phyloP scores from a whole-genome alignment of 2,329 filamentous ascomycete species.

The Exophiala alcalophila region DNA sequence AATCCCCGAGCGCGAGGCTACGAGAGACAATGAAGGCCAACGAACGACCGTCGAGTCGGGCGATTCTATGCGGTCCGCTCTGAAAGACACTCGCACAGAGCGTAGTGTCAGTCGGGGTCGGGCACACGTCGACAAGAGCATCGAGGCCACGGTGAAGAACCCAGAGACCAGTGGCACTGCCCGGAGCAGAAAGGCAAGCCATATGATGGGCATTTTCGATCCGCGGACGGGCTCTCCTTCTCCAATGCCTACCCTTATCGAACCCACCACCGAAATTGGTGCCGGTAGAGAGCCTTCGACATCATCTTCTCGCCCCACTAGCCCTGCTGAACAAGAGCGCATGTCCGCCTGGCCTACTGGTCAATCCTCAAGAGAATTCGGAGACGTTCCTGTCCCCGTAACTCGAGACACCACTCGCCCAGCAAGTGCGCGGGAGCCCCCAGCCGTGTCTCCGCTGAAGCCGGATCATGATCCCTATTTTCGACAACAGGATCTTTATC shows the following conservation, averaged over 20 bases:
- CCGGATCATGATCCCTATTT: constrained; percentile 31
- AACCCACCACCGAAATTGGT: constrained; percentile 5
- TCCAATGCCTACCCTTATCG: constrained; percentile 7
- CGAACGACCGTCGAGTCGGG: constrained; percentile 24
- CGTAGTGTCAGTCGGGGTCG: constrained; percentile 45
- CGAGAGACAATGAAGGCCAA: constrained; percentile 29
- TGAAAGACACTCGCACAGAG: constrained; percentile 32
- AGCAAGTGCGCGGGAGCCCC: constrained; percentile 1
- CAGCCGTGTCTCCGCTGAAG: constrained; percentile 9
- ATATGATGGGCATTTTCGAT: constrained; percentile 63
- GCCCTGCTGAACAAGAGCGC: constrained; percentile 12
- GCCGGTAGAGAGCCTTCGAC: constrained; percentile 6
- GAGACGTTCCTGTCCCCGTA: constrained; percentile 1
- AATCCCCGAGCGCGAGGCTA: constrained; percentile 26
- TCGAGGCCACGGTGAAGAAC: constrained; percentile 61
- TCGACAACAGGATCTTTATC: constrained; percentile 33
- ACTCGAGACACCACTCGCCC: constrained; percentile 3
- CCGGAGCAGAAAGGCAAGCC: constrained; percentile 63
- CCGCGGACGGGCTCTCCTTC: constrained; percentile 18
- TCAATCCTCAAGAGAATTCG: constrained; percentile 10
- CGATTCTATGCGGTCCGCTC: constrained; percentile 28
- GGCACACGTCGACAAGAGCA: constrained; percentile 57
- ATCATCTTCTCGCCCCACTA: constrained; percentile 16
- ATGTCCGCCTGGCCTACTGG: constrained; percentile 2
- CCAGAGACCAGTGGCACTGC: constrained; percentile 54